Evolutionary conservation across 1,139 yeast genomes (phyloP), one percentile per base, ranked within the genome.

Genomic region (Suhomyces panamericanus): DNA sequence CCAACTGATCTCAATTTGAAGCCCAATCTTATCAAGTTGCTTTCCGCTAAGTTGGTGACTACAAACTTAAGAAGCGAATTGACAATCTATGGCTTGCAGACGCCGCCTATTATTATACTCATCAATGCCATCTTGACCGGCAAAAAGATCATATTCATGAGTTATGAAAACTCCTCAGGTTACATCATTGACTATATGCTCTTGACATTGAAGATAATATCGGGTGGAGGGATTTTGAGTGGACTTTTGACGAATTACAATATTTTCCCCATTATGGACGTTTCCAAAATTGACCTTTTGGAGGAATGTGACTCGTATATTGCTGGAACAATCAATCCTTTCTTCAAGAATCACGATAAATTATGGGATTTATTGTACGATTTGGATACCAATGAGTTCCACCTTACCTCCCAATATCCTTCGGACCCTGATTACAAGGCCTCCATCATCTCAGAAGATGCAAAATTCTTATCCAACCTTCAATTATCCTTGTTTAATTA

Each of bases 321-420:
- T 55, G 87, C 87, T 4, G 87, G 87, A 10, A 83, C 84, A 39
- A 81, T 82, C 51, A 82, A 83, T 60, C 85, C 86, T 11, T 81
- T 84, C 44, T 82, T 82, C 65, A 80, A 79, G 50, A 64, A 70
- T 41, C 83, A 80, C 54, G 81, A 81, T 34, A 69, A 68, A 46
- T 55, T 73, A 35, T 82, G 85, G 85, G 87, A 82, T 55, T 61
- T 82, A 16, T 60, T 82, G 42, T 77, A 80, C 49, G 85, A 82
- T 56, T 62, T 81, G 49, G 86, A 82, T 52, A 53, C 62, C 41
- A 77, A 64, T 58, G 81, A 75, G 63, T 67, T 68, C 53, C 68
- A 52, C 20, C 47, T 75, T 27, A 64, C 74, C 26, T 35, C 53
- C 14, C 56, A 54, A 36, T 47, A 44, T 37, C 50, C 44, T 24